Base-by-base conservation (phyloP, 2,329 filamentous ascomycete genomes). In the Cladophialophora exuberans region DNA sequence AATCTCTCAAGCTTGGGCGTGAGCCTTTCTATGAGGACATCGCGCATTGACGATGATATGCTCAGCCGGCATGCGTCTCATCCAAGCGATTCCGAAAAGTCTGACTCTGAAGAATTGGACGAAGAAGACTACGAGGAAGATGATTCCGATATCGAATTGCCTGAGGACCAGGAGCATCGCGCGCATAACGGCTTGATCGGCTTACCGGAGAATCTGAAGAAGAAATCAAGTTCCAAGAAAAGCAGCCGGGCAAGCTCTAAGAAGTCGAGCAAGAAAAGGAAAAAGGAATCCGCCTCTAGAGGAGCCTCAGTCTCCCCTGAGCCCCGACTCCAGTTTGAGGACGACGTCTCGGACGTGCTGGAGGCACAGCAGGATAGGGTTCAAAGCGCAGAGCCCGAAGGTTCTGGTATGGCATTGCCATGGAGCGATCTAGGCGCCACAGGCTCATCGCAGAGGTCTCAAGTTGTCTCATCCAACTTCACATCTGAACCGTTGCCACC, bases 1-100 rank as follows among this genome's bases (percentile, higher is more conserved):
- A 75, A 76, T 48, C 66, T 80, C 48, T 72, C 70, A 23, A 71
- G 73, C 9, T 71, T 88, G 43, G 85, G 85, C 2, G 78, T 89
- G 18, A 88, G 78, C 61, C 77, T 90, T 58, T 86, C 87, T 1
- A 92, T 93, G 72, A 85, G 86, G 60, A 91, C 89, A 2, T 87
- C 91, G 61, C 83, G 84, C 52, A 73, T 95, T 1, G 79, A 84
- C 6, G 79, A 83, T 53, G 81, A 83, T 20, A 79, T 87, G 9
- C 75, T 89, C 3, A 75, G 77, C 46, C 55, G 60, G 43, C 68
- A 72, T 54, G 71, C 77, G 11, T 76, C 74, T 52, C 72, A 77
- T 31, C 71, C 70, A 10, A 77, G 73, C 42, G 72, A 73, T 3
- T 78, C 74, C 43, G 77, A 79, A 52, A 71, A 71, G 11, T 76